A percentile compares a stretch with the other conserved stretches of the same genome.
Conservation (phyloP, 345 rosid genomes). For the Boechera retrofracta region DNA sequence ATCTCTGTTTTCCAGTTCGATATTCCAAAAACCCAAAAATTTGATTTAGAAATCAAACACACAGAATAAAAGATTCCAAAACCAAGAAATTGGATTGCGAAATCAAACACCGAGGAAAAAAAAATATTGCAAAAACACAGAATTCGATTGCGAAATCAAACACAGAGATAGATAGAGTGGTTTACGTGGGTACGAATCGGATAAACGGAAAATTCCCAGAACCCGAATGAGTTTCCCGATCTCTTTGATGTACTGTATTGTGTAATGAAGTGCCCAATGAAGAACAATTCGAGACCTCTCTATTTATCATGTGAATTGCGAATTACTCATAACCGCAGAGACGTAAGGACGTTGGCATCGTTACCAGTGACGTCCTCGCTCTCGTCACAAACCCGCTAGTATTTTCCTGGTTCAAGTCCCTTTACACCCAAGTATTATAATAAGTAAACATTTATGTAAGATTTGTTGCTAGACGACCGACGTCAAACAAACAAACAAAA, state of each 20-base stretch:
- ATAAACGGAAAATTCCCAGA: not conserved
- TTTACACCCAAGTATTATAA: too few relatives aligned
- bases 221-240: conserved; percentile 7
- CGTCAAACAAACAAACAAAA: too few relatives aligned
- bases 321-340: conserved; percentile 7
- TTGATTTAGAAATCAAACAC: not conserved
- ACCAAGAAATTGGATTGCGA: not conserved
- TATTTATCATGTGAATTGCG: conserved; percentile 11
- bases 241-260: not conserved
- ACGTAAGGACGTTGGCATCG: conserved; percentile 14
- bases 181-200: conserved; percentile 11
- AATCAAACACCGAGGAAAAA: not conserved
- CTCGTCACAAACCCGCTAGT: conserved; percentile 19
- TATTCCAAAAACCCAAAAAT: not conserved
- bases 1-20: conserved; percentile 2
- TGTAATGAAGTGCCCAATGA: not conserved
- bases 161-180: not conserved
- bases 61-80: not conserved
- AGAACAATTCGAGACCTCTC: not conserved
- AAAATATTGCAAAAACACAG: too few relatives aligned
- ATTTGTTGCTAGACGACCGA: too few relatives aligned
- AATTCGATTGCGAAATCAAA: not conserved
- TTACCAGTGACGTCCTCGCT: conserved; percentile 26
- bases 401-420: too few relatives aligned
- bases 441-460: too few relatives aligned